A percentile compares a stretch with the other conserved stretches of the same genome.
Conservation (phyloP, 169 alveolate species). For the Eimeria necatrix region DNA sequence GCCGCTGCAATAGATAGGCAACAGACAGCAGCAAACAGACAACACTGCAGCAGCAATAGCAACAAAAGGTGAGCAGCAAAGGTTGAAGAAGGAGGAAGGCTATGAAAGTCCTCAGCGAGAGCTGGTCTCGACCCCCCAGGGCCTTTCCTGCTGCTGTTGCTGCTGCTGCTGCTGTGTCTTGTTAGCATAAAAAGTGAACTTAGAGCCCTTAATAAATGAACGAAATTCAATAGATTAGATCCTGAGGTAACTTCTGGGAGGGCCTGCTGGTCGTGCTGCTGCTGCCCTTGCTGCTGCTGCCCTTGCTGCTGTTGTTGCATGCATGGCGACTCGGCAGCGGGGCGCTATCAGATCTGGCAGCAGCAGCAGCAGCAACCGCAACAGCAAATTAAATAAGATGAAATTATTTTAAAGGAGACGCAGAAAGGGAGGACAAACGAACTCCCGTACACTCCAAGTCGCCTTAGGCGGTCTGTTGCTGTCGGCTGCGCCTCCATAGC, state of each 20-base stretch:
- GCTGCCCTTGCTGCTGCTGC: conserved; percentile 15
- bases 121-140: background rate
- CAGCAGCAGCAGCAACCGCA: background rate
- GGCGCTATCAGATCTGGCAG: background rate
- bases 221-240: background rate
- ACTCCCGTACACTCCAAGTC: background rate
- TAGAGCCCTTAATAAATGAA: background rate
- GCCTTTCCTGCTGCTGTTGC: background rate
- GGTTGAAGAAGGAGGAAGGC: too few relatives aligned
- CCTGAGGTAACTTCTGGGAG: background rate
- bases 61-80: too few relatives aligned
- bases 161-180: background rate
- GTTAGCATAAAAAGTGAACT: background rate
- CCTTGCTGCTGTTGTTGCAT: background rate
- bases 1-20: too few relatives aligned
- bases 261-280: conserved; percentile 14
- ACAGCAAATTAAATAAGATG: background rate
- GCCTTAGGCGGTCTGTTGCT: background rate
- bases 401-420: background rate
- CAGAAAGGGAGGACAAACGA: background rate
- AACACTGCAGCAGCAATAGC: too few relatives aligned
- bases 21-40: too few relatives aligned
- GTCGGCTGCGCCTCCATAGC: background rate
- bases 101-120: background rate
- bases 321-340: background rate